Evolutionary conservation across 306 rosid species (phyloP).

Genomic region (Argentina anserina): DNA sequence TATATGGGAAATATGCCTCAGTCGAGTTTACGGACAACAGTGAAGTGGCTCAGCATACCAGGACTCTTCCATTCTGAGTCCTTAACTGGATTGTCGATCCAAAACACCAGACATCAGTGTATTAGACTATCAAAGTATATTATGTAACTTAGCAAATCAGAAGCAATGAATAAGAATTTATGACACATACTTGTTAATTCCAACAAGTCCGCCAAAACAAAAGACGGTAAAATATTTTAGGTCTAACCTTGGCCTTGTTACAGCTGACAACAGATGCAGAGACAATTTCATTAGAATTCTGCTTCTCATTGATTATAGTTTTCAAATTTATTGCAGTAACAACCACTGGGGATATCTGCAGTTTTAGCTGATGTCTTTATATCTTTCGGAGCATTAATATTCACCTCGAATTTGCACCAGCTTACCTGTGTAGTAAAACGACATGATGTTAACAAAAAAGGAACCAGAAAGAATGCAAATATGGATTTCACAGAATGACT

Average conservation of each 20-base stretch:
- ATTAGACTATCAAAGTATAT: background rate
- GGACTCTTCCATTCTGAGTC: slow-evolving; percentile 87
- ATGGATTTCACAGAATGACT: background rate
- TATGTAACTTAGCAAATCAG: background rate
- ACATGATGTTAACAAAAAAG: slow-evolving; percentile 20
- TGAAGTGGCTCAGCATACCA: slow-evolving; percentile 82
- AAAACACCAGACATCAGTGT: slow-evolving; percentile 36
- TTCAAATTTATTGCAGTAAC: slow-evolving; percentile 80
- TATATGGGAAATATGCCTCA: slow-evolving; percentile 82
- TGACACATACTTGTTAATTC: background rate
- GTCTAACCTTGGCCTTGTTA: slow-evolving; percentile 78
- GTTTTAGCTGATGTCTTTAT: slow-evolving; percentile 42
- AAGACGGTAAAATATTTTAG: slow-evolving; percentile 18
- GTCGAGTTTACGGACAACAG: slow-evolving; percentile 86
- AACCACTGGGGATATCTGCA: slow-evolving; percentile 66
- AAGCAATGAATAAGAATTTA: background rate
- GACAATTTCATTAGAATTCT: slow-evolving; percentile 71
- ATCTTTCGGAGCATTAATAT: slow-evolving; percentile 66
- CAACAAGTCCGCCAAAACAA: slow-evolving; percentile 7
- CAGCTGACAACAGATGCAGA: slow-evolving; percentile 91
- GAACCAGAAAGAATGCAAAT: slow-evolving; percentile 1
- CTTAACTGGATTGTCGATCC: slow-evolving; percentile 96
- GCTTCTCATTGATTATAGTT: slow-evolving; percentile 67
- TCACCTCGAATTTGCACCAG: slow-evolving; percentile 97
- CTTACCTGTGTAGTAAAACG: slow-evolving; percentile 61